These are phyloP conservation scores for Plasmodium coatneyi DNA, from an alignment of 169 alveolate species.

Conservation along the genomic window DNA sequence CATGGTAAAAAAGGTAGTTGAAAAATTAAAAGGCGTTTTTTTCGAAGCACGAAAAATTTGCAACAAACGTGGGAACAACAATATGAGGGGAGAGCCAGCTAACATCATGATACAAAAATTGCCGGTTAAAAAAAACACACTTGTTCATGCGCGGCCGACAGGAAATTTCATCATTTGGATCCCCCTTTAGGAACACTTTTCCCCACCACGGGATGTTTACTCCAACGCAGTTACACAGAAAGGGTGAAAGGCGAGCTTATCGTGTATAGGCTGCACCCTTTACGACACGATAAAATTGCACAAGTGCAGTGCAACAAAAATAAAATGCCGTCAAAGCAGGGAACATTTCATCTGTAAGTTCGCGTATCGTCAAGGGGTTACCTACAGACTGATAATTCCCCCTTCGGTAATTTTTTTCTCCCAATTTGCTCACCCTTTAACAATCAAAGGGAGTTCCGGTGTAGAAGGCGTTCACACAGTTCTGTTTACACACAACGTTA, in stretches of 20 bases:
- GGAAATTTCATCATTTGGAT: neutral
- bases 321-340: neutral
- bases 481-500: neutral
- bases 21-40: neutral
- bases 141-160: neutral
- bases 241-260: neutral
- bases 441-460: neutral
- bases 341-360: neutral
- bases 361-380: neutral
- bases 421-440: neutral
- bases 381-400: neutral
- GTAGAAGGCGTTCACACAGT: neutral
- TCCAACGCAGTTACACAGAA: neutral
- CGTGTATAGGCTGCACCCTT: neutral
- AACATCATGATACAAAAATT: neutral
- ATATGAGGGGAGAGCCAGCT: neutral
- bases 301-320: neutral
- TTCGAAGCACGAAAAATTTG: neutral
- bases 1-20: neutral
- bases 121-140: neutral
- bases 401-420: neutral
- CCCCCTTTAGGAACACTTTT: neutral
- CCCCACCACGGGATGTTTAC: neutral
- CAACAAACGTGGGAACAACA: neutral
- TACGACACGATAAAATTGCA: neutral